Percentiles rank a stretch among this genome's conserved stretches.
Conservation (phyloP, 192 early-diverging fungal genomes). For the Backusella tarrabulga region DNA sequence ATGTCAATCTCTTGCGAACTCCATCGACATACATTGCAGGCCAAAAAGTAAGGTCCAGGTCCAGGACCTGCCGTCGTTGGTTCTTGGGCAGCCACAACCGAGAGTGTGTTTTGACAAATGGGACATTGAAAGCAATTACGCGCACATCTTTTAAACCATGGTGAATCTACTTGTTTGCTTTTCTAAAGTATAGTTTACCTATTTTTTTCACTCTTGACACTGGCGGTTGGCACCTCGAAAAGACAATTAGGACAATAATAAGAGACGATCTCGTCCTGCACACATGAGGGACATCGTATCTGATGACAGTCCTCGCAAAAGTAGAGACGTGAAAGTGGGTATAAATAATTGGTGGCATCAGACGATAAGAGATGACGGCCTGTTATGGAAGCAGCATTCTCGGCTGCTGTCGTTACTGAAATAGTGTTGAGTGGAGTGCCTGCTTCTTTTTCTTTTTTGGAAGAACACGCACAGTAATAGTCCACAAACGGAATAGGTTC, state of each 20-base stretch:
- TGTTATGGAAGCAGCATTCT: conserved; percentile 9
- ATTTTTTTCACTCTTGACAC: conserved; percentile 95
- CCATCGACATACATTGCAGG: conserved; percentile 91
- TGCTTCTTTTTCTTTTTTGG: conserved; percentile 4
- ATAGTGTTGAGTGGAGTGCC: background rate
- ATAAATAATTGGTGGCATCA: conserved; percentile 31
- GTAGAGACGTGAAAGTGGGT: conserved; percentile 70
- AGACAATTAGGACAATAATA: conserved; percentile 97
- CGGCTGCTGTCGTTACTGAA: background rate
- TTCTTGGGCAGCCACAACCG: conserved; percentile 64
- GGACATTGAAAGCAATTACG: conserved; percentile 96
- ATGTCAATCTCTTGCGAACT: conserved; percentile 89
- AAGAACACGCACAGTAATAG: conserved; percentile 28
- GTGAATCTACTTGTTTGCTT: background rate
- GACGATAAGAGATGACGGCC: conserved; percentile 23
- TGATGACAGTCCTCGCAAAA: conserved; percentile 89
- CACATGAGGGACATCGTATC: conserved; percentile 78
- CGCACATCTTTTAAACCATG: conserved; percentile 59
- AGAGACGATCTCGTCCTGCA: conserved; percentile 80
- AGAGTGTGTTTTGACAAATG: conserved; percentile 74
- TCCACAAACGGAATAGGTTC: conserved; percentile 27
- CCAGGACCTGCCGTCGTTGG: conserved; percentile 20
- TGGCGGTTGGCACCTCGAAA: conserved; percentile 93
- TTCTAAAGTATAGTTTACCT: conserved; percentile 36
- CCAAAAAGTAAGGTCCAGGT: conserved; percentile 63